A percentile compares a stretch with the other conserved stretches of the same genome.
These are phyloP conservation scores for Arthonia radiata DNA, from an alignment of 495 filamentous ascomycete genomes.

Conservation along the genomic window DNA sequence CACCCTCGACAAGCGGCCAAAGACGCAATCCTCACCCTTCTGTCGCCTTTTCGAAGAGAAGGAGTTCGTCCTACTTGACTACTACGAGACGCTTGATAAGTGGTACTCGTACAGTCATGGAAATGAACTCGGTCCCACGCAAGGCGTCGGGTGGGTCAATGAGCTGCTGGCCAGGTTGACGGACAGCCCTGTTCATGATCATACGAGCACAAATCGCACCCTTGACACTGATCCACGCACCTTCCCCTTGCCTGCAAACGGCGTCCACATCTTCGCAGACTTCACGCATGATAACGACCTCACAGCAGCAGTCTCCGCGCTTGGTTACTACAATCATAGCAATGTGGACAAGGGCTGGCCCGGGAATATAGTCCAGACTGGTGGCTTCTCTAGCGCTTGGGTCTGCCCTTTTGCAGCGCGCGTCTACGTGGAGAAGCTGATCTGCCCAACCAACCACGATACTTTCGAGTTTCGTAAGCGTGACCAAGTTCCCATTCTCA, in stretches of 20 bases:
- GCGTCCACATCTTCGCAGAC: conserved; percentile 44
- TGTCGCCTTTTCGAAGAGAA: conserved; percentile 40
- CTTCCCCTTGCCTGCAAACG: conserved; percentile 55
- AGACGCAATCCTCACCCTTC: conserved; percentile 32
- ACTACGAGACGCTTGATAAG: conserved; percentile 49
- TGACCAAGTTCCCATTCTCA: no score
- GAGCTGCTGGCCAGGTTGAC: conserved; percentile 67
- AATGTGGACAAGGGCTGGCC: conserved; percentile 23
- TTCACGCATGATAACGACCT: conserved; percentile 79
- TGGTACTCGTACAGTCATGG: conserved; percentile 60
- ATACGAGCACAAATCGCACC: conserved; percentile 47
- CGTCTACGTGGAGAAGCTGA: conserved; percentile 68
- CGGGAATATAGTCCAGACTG: conserved; percentile 17
- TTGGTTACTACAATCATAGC: conserved; percentile 47
- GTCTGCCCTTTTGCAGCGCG: conserved; percentile 56
- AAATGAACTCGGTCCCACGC: conserved; percentile 50
- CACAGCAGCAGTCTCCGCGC: conserved; percentile 42
- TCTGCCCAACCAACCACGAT: no score
- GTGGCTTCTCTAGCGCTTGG: conserved; percentile 44
- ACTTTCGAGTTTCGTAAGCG: no score
- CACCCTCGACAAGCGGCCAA: conserved; percentile 30
- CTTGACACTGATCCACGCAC: conserved; percentile 33
- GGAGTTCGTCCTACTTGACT: conserved; percentile 56
- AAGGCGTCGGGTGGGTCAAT: conserved; percentile 64
- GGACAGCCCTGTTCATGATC: conserved; percentile 33